Percentiles rank a stretch among this genome's conserved stretches.
phyloP scores from a whole-genome alignment of 1,284 basidiomycete genomes.

The Apiotrichum gracile region DNA sequence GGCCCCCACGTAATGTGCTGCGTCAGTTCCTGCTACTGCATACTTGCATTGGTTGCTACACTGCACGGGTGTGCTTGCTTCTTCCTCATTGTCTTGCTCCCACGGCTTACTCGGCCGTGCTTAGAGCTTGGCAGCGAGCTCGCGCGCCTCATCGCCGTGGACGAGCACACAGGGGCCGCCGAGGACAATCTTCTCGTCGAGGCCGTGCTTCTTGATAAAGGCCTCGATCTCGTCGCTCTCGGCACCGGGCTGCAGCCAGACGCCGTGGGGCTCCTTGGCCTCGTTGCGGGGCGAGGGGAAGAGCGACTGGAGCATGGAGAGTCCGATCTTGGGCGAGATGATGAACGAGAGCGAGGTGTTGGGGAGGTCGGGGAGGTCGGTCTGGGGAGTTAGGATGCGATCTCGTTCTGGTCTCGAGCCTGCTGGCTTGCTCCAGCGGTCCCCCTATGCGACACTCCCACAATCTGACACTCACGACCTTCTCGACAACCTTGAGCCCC shows the following conservation, averaged over 20 bases:
- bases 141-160: constrained; percentile 54
- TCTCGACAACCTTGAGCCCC: constrained; percentile 25
- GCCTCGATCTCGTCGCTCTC: constrained; percentile 56
- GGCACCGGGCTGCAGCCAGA: constrained; percentile 84
- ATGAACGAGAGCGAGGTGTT: constrained; percentile 73
- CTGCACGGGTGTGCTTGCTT: neutral
- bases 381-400: constrained; percentile 41
- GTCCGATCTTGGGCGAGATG: constrained; percentile 60
- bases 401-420: constrained; percentile 44
- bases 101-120: too few relatives aligned
- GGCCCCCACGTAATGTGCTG: too few relatives aligned
- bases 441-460: neutral
- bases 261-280: constrained; percentile 57
- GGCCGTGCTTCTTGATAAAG: constrained; percentile 54
- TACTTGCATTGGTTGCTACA: too few relatives aligned
- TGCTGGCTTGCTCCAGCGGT: neutral
- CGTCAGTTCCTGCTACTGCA: too few relatives aligned
- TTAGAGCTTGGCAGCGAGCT: constrained; percentile 13
- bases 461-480: constrained; percentile 24
- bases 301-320: constrained; percentile 31
- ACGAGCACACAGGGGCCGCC: constrained; percentile 71
- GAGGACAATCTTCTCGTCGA: constrained; percentile 60
- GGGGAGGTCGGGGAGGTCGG: constrained; percentile 57
- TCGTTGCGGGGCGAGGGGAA: constrained; percentile 58
- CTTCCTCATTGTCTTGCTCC: too few relatives aligned